These are phyloP conservation scores for Phytopythium cucurbitacearum DNA, from an alignment of 352 stramenopile species.

Conservation along the genomic window DNA sequence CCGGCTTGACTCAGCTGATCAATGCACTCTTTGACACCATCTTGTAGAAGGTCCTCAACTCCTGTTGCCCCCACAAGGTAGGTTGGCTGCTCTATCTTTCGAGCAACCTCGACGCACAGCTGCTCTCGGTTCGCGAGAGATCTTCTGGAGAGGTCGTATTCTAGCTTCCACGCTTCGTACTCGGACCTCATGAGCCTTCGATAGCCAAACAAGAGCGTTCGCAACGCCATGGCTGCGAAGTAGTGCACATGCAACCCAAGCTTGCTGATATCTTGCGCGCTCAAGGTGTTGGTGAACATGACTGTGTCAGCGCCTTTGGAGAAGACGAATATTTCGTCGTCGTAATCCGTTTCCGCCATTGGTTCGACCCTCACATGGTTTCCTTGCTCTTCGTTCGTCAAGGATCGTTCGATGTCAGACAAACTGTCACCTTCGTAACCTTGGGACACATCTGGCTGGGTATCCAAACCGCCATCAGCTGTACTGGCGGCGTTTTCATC, in stretches of 20 bases:
- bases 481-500: constrained; percentile 1
- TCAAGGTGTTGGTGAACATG: constrained; percentile 80
- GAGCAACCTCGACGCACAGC: constrained; percentile 61
- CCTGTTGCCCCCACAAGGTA: constrained; percentile 93
- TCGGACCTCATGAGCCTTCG: constrained; percentile 55
- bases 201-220: constrained; percentile 82
- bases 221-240: constrained; percentile 84
- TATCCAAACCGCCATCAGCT: background rate
- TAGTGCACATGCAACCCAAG: constrained; percentile 80
- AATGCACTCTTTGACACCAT: constrained; percentile 96
- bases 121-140: constrained; percentile 59
- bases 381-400: constrained; percentile 10
- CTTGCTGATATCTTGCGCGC: constrained; percentile 71
- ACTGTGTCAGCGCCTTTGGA: constrained; percentile 88
- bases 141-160: constrained; percentile 68
- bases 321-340: constrained; percentile 72
- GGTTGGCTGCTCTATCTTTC: constrained; percentile 75
- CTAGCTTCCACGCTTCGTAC: constrained; percentile 65
- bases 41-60: constrained; percentile 97
- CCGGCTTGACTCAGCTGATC: constrained; percentile 92
- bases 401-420: constrained; percentile 20
- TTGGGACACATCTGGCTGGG: constrained; percentile 3
- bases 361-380: constrained; percentile 12
- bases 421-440: constrained; percentile 14
- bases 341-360: constrained; percentile 12